phyloP scores from a whole-genome alignment of 129 eudicot genomes.

The Apium graveolens region DNA sequence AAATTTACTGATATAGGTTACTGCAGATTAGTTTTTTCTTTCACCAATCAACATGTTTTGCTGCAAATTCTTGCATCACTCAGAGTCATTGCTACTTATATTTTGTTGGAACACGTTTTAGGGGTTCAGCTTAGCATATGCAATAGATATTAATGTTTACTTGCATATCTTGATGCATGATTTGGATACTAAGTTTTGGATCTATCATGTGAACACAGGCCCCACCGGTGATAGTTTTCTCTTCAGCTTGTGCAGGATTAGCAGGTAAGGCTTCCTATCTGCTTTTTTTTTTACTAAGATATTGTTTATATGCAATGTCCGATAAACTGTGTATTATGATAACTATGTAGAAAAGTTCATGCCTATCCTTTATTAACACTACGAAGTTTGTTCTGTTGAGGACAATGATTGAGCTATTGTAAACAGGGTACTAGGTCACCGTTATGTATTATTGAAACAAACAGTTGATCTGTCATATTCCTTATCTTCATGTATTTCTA shows the following conservation, averaged over 20 bases:
- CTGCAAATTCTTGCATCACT: not conserved
- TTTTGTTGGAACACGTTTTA: not conserved
- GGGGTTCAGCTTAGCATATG: not conserved
- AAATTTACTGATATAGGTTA: not conserved
- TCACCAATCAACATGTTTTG: not conserved
- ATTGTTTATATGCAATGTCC: not conserved
- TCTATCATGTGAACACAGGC: constrained; percentile 43
- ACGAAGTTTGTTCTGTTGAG: not conserved
- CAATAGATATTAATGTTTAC: not conserved
- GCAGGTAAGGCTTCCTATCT: constrained; percentile 44
- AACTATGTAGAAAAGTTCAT: not conserved
- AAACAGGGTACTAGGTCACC: no score
- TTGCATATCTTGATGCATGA: not conserved
- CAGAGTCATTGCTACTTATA: not conserved
- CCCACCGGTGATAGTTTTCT: constrained; percentile 86
- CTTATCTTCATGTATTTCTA: not conserved
- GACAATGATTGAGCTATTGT: not conserved
- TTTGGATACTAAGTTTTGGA: constrained; percentile 7
- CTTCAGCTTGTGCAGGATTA: constrained; percentile 87
- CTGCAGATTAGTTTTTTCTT: not conserved
- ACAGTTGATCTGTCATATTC: not conserved
- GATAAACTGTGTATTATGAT: not conserved
- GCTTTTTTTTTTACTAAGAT: not conserved
- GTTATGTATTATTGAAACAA: not conserved
- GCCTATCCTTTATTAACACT: not conserved